Evolutionary conservation across 805 yeast genomes (phyloP).

Genomic region (Candida lessepsii): DNA sequence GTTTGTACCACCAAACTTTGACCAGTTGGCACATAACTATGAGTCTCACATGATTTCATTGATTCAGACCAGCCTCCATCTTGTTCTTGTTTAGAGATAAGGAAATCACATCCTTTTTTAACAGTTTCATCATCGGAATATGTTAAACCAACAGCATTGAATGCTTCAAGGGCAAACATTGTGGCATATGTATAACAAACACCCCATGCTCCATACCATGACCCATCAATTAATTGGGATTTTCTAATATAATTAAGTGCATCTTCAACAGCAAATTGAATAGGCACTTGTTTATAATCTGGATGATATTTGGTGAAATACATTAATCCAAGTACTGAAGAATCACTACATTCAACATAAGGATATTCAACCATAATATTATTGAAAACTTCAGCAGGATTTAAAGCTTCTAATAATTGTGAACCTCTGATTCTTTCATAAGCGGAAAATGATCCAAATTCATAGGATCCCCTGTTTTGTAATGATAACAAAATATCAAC

Average conservation of each 20-base stretch:
- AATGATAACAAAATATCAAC: constrained; percentile 72
- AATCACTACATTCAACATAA: constrained; percentile 96
- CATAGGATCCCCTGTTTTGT: constrained; percentile 77
- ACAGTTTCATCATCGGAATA: constrained; percentile 66
- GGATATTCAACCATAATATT: constrained; percentile 99
- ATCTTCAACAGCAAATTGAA: constrained; percentile 63
- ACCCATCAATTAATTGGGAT: constrained; percentile 76
- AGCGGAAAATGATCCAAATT: constrained; percentile 89
- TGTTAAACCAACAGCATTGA: constrained; percentile 62
- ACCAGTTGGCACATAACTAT: constrained; percentile 64
- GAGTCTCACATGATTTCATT: constrained; percentile 85
- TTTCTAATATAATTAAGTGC: constrained; percentile 72
- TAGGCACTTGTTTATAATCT: constrained; percentile 63
- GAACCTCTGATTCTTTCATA: constrained; percentile 87
- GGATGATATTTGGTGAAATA: constrained; percentile 67
- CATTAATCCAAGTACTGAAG: constrained; percentile 84
- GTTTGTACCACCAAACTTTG: constrained; percentile 81
- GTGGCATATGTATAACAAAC: constrained; percentile 93
- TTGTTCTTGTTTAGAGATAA: constrained; percentile 65
- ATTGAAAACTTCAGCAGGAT: constrained; percentile 98
- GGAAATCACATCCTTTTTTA: constrained; percentile 78
- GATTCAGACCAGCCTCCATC: constrained; percentile 99
- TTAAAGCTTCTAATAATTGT: constrained; percentile 68
- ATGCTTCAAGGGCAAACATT: constrained; percentile 96
- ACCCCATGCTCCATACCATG: constrained; percentile 99